Evolutionary conservation across 2,329 filamentous ascomycete species (phyloP), one percentile per base, ranked within the genome.

Genomic region (Pseudogymnoascus sp.): DNA sequence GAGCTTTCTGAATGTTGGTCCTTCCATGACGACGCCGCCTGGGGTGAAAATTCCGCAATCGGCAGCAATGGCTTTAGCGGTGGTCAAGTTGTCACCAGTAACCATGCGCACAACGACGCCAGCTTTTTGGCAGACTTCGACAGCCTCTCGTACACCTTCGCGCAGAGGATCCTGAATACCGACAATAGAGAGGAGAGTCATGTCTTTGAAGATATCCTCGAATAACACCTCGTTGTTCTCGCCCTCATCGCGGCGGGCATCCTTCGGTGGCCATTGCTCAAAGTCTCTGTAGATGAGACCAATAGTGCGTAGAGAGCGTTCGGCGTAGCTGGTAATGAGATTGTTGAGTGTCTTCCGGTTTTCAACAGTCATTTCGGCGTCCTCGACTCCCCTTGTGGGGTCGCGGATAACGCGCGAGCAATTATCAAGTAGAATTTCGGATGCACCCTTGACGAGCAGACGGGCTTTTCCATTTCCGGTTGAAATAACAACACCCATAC

Each of bases 81-180:
- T 92, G 19, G 85, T 79, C 66, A 90, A 78, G 70, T 90, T 90
- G 74, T 90, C 87, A 68, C 85, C 87, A 24, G 87, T 90, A 60
- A 90, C 87, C 87, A 90, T 89, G 68, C 88, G 87, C 59, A 90
- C 87, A 62, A 84, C 80, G 14, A 91, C 88, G 62, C 88, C 88
- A 16, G 89, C 89, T 26, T 79, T 80, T 67, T 87, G 83, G 66
- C 88, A 90, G 70, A 84, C 84, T 64, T 79, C 78, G 62, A 91
- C 89, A 50, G 89, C 88, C 59, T 84, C 81, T 12, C 84, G 80
- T 22, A 91, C 89, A 67, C 87, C 87, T 5, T 82, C 80, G 63
- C 89, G 80, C 16, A 91, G 82, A 35, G 89, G 89, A 73, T 91
- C 89, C 71, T 90, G 87, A 70, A 91, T 91, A 68, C 88, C 89